Percentiles rank a stretch among this genome's conserved stretches.
phyloP scores from a whole-genome alignment of 805 yeast genomes.

The Helenozyma baotianmanensis region DNA sequence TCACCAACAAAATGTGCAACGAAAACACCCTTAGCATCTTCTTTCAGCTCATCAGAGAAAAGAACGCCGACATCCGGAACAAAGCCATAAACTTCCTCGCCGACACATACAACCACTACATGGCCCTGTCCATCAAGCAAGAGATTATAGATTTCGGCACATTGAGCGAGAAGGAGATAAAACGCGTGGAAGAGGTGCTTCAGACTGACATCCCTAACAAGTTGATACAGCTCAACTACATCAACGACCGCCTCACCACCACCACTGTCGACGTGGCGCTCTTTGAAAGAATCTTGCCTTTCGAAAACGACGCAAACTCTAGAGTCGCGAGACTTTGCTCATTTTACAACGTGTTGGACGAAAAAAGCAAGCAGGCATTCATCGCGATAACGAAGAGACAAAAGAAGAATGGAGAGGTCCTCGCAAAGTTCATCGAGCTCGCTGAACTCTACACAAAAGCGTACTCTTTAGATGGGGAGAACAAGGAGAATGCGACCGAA shows the following conservation, averaged over 20 bases:
- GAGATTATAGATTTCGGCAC: slow-evolving; percentile 29
- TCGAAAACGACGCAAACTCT: slow-evolving; percentile 35
- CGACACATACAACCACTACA: slow-evolving; percentile 48
- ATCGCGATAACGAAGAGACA: slow-evolving; percentile 69
- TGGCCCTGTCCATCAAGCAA: slow-evolving; percentile 14
- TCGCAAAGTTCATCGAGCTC: slow-evolving; percentile 45
- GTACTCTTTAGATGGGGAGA: slow-evolving; percentile 18
- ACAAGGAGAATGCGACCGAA: slow-evolving; percentile 15
- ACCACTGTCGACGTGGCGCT: slow-evolving; percentile 58
- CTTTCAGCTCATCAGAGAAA: slow-evolving; percentile 67
- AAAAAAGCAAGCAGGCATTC: slow-evolving; percentile 59
- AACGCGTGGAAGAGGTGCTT: slow-evolving; percentile 27
- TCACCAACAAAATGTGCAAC: slow-evolving; percentile 46
- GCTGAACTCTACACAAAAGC: slow-evolving; percentile 36
- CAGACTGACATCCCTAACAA: slow-evolving; percentile 56
- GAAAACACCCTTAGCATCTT: slow-evolving; percentile 49
- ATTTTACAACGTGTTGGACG: slow-evolving; percentile 46
- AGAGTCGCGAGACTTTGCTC: slow-evolving; percentile 53
- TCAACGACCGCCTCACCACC: slow-evolving; percentile 66
- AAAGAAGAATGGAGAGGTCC: slow-evolving; percentile 49
- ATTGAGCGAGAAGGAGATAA: slow-evolving; percentile 19
- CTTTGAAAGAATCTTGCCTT: slow-evolving; percentile 58
- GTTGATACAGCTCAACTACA: slow-evolving; percentile 62
- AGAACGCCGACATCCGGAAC: slow-evolving; percentile 57
- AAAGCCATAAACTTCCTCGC: slow-evolving; percentile 54